Evolutionary conservation across 768 basidiomycete genomes (phyloP), one percentile per base, ranked within the genome.

Genomic region (Leccinum variicolor): DNA sequence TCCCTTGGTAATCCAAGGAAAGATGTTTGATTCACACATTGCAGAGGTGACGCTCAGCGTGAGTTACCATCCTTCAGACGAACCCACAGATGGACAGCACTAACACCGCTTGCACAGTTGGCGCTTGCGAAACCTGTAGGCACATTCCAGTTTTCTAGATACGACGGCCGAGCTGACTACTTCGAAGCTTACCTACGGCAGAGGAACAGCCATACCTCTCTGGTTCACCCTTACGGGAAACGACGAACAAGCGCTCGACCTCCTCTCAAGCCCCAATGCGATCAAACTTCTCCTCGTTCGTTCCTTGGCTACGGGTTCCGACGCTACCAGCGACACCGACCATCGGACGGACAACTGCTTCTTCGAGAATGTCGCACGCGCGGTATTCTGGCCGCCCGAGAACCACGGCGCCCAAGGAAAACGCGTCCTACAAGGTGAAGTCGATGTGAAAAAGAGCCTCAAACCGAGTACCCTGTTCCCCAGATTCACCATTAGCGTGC

Each of bases 181-280:
- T 39, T 45, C 10, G 1, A 57, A 85, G 83, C 71, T 83, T 13
- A 76, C 73, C 5, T 84, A 77, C 65, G 75, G 81, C 13, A 66
- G 78, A n/a, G 81, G 81, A 7, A 78, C 80, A 8, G 75, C 78
- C 0, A 75, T 85, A 5, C 83, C 83, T 9, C 66, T 86, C 8
- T 66, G 71, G 43, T 56, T 85, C n/a, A 80, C 79, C 3, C 61
- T 85, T 31, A 72, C 63, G 23, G 73, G 79, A 25, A 59, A 66
- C 2, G 80, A 84, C 64, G 62, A 72, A 11, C 79, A 80, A 19
- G 80, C 79, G 0, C 74, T 85, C 10, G 82, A 84, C 58, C 63
- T 82, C 4, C 73, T 85, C 7, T 72, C 80, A 14, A 69, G 62
- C 23, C 75, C 79, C 0, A 66, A 66, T 8, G 74, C 77, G 2